A percentile compares a stretch with the other conserved stretches of the same genome.
Conservation (phyloP, 495 filamentous ascomycete genomes). For the Mytilinidion resinicola region DNA sequence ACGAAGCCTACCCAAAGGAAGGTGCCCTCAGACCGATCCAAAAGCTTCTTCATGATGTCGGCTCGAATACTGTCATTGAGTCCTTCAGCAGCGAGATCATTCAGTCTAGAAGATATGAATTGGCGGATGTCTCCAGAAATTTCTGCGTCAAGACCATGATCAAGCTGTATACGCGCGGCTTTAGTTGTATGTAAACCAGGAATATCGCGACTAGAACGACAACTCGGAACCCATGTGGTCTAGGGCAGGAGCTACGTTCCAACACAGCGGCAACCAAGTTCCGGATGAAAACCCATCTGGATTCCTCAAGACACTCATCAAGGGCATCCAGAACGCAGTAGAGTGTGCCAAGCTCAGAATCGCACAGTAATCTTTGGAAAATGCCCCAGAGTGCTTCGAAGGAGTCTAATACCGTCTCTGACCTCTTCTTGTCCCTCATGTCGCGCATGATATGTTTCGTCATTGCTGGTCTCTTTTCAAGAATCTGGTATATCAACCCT, state of each 20-base stretch:
- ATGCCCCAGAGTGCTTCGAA: background rate
- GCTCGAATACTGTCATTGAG: background rate
- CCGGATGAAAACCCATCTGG: constrained; percentile 33
- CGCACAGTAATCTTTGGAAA: constrained; percentile 24
- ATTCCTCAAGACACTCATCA: constrained; percentile 45
- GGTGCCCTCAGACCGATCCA: constrained; percentile 38
- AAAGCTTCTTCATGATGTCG: constrained; percentile 28
- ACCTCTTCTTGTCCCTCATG: background rate
- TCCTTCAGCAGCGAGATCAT: background rate
- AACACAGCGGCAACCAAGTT: constrained; percentile 28
- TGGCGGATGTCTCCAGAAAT: background rate
- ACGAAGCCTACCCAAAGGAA: constrained; percentile 46
- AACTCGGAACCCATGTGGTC: no score
- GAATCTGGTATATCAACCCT: constrained; percentile 38
- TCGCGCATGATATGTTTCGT: constrained; percentile 13
- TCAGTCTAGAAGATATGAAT: background rate
- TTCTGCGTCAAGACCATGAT: background rate
- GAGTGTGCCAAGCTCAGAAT: constrained; percentile 27
- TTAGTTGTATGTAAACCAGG: background rate
- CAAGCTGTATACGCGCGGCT: background rate
- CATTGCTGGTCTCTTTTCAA: constrained; percentile 26
- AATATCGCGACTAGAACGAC: background rate
- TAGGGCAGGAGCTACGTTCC: no score
- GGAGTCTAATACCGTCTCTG: background rate
- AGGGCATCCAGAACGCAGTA: constrained; percentile 43